Percentiles rank a stretch among this genome's conserved stretches.
Conservation (phyloP, 371 early-diverging fungal genomes). For the Coemansia sp. region DNA sequence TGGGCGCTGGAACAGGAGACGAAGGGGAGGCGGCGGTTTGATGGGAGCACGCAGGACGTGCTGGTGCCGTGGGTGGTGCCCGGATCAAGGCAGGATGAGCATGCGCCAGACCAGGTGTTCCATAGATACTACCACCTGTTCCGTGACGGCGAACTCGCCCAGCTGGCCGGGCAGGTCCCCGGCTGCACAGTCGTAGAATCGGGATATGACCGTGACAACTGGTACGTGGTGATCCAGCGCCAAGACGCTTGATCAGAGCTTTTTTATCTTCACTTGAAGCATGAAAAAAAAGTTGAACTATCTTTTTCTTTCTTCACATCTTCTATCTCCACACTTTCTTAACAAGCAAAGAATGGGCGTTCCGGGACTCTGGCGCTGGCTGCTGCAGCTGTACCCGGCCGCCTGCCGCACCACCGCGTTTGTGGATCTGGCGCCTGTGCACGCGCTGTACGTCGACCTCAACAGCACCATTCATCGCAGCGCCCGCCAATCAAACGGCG, state of each 20-base stretch:
- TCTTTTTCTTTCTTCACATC: background rate
- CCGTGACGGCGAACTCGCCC: slow-evolving; percentile 80
- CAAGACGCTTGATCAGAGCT: background rate
- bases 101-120: slow-evolving; percentile 53
- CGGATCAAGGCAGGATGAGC: slow-evolving; percentile 3
- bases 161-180: slow-evolving; percentile 56
- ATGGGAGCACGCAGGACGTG: slow-evolving; percentile 77
- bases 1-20: slow-evolving; percentile 93
- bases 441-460: slow-evolving; percentile 42
- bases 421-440: slow-evolving; percentile 13
- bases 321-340: background rate
- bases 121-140: slow-evolving; percentile 94
- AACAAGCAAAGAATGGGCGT: slow-evolving; percentile 25
- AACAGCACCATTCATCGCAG: slow-evolving; percentile 38
- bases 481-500: slow-evolving; percentile 22
- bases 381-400: slow-evolving; percentile 32
- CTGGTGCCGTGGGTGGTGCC: slow-evolving; percentile 89
- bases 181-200: slow-evolving; percentile 55
- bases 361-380: slow-evolving; percentile 43
- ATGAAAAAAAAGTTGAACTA: too few relatives aligned
- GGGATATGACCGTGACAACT: slow-evolving; percentile 94
- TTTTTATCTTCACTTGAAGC: background rate
- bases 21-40: slow-evolving; percentile 65
- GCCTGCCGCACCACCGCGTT: slow-evolving; percentile 21
- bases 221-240: slow-evolving; percentile 73